These are phyloP conservation scores for Trichoderma atroviride DNA, from an alignment of 2,329 filamentous ascomycete species.

Conservation along the genomic window DNA sequence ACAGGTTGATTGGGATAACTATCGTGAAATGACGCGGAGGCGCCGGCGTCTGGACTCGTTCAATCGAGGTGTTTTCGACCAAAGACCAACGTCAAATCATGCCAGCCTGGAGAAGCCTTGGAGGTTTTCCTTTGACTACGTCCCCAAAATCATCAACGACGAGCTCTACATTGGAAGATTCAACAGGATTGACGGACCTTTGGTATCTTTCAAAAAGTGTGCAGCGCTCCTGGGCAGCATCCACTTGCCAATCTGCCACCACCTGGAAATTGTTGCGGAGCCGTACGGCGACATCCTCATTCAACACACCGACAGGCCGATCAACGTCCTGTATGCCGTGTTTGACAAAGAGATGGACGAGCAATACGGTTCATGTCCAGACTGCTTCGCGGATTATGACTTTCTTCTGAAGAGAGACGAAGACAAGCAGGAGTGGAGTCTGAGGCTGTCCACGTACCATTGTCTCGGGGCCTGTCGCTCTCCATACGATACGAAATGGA, in stretches of 20 bases:
- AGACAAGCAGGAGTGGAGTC: not conserved
- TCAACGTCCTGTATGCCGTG: too few relatives aligned
- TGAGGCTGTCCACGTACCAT: not conserved
- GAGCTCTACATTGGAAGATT: not conserved
- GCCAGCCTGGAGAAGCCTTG: not conserved
- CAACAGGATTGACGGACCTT: not conserved
- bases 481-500: not conserved
- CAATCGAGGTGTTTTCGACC: not conserved
- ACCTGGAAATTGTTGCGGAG: not conserved
- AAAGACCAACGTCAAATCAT: not conserved
- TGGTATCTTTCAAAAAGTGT: not conserved
- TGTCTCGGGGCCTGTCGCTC: not conserved
- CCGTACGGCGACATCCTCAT: not conserved
- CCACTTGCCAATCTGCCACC: not conserved
- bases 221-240: not conserved
- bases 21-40: not conserved
- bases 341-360: not conserved
- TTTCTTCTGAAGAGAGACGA: not conserved
- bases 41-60: not conserved
- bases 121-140: not conserved
- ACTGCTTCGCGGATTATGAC: not conserved
- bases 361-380: not conserved
- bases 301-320: not conserved
- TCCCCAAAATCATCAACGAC: slow-evolving; percentile 3
- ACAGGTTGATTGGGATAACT: not conserved